Percentiles rank a stretch among this genome's conserved stretches.
These are phyloP conservation scores for Leccinum barrowsii DNA, from an alignment of 768 basidiomycete species.

Conservation along the genomic window DNA sequence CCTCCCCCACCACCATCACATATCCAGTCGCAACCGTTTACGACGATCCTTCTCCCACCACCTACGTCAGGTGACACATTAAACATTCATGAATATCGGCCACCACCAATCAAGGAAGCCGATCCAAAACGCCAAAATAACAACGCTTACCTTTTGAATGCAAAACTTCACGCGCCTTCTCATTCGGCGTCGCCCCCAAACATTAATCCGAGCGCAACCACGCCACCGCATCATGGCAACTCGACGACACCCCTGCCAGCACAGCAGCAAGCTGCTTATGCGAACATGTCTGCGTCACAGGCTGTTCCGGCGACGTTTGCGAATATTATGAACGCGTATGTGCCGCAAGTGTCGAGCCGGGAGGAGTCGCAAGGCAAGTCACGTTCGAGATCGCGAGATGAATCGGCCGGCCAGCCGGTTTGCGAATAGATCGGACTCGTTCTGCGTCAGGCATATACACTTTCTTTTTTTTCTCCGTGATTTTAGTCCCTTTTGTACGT, in stretches of 20 bases:
- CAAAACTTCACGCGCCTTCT: conserved; percentile 12
- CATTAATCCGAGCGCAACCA: conserved; percentile 13
- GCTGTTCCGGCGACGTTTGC: conserved; percentile 56
- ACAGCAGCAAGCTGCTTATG: conserved; percentile 23
- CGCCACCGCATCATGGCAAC: conserved; percentile 20
- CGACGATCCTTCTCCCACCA: conserved; percentile 32
- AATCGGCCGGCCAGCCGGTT: conserved; percentile 12
- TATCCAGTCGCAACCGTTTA: conserved; percentile 22
- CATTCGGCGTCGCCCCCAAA: conserved; percentile 26
- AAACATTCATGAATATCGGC: conserved; percentile 32
- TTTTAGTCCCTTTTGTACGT: conserved; percentile 1
- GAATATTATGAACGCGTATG: conserved; percentile 71
- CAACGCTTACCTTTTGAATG: conserved; percentile 8
- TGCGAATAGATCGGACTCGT: conserved; percentile 11
- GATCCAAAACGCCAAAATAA: conserved; percentile 20
- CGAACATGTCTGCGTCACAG: conserved; percentile 18
- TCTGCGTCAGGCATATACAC: neutral
- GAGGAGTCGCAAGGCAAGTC: conserved; percentile 25
- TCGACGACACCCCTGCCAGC: neutral
- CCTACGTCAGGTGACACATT: conserved; percentile 26
- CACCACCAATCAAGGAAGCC: conserved; percentile 20
- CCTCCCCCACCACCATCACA: conserved; percentile 5
- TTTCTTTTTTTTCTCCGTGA: neutral
- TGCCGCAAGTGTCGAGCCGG: conserved; percentile 29
- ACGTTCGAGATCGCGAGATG: conserved; percentile 28